phyloP scores from a whole-genome alignment of 2,329 filamentous ascomycete genomes.

The Dothistroma septosporum region DNA sequence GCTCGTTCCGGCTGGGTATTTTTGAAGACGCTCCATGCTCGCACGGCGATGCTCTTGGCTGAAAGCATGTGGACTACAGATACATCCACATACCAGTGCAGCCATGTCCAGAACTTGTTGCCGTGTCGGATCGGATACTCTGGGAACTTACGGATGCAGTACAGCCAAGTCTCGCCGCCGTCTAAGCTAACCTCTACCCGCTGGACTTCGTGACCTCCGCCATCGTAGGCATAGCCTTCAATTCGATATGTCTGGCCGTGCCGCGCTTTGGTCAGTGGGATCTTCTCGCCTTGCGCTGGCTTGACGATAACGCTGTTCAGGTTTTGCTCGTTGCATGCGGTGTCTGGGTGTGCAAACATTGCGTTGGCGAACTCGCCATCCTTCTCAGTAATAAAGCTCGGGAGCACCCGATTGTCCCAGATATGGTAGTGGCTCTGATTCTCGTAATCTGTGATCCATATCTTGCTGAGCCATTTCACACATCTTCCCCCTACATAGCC shows the following conservation, averaged over 20 bases:
- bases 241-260: constrained; percentile 44
- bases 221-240: constrained; percentile 49
- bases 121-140: constrained; percentile 49
- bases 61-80: constrained; percentile 43
- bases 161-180: constrained; percentile 47
- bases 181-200: constrained; percentile 50
- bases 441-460: constrained; percentile 41
- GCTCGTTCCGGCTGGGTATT: constrained; percentile 48
- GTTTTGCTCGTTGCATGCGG: constrained; percentile 48
- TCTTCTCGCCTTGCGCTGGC: constrained; percentile 46
- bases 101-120: constrained; percentile 54
- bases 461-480: constrained; percentile 42
- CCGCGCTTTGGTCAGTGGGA: constrained; percentile 38
- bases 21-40: constrained; percentile 50
- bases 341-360: constrained; percentile 49
- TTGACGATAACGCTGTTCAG: constrained; percentile 48
- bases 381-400: constrained; percentile 47
- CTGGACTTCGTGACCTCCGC: constrained; percentile 49
- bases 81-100: constrained; percentile 52
- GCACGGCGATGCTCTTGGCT: constrained; percentile 43
- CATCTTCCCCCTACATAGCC: constrained; percentile 42
- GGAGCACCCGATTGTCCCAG: constrained; percentile 49
- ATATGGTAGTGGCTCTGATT: constrained; percentile 46
- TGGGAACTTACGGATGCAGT: constrained; percentile 48
- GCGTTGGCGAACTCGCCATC: constrained; percentile 47